phyloP scores from a whole-genome alignment of 2,329 filamentous ascomycete genomes.

The Paraphoma sp. region DNA sequence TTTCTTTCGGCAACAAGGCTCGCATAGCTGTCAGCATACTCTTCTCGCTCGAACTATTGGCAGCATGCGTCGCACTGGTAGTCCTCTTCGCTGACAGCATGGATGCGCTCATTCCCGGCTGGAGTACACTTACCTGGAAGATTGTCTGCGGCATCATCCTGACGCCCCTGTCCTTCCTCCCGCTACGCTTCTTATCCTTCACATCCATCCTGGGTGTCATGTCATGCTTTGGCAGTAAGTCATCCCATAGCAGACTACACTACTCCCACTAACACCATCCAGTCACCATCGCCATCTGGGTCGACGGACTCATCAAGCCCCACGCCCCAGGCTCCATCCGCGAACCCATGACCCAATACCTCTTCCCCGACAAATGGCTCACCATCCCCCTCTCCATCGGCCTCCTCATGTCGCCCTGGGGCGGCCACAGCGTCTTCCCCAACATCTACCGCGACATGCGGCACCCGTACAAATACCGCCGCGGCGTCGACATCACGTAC shows the following conservation, averaged over 20 bases:
- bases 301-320: conserved; percentile 86
- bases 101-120: conserved; percentile 74
- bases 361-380: conserved; percentile 86
- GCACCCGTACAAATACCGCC: conserved; percentile 80
- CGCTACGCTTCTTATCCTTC: conserved; percentile 82
- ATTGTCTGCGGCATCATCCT: conserved; percentile 79
- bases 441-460: conserved; percentile 83
- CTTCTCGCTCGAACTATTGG: conserved; percentile 86
- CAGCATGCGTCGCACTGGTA: conserved; percentile 85
- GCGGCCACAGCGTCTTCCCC: conserved; percentile 78
- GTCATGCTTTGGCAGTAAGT: conserved; percentile 84
- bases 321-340: conserved; percentile 81
- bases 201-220: conserved; percentile 94
- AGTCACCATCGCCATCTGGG: conserved; percentile 84
- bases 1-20: conserved; percentile 84
- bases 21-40: conserved; percentile 82
- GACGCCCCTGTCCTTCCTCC: conserved; percentile 83
- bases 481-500: conserved; percentile 80
- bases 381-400: conserved; percentile 89
- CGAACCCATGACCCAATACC: conserved; percentile 77
- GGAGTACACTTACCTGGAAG: conserved; percentile 80
- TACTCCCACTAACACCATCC: conserved; percentile 31
- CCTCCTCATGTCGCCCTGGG: conserved; percentile 84
- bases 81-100: conserved; percentile 97
- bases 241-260: background rate